Base-by-base conservation (phyloP, 129 eudicot genomes). In the Lonicera japonica region DNA sequence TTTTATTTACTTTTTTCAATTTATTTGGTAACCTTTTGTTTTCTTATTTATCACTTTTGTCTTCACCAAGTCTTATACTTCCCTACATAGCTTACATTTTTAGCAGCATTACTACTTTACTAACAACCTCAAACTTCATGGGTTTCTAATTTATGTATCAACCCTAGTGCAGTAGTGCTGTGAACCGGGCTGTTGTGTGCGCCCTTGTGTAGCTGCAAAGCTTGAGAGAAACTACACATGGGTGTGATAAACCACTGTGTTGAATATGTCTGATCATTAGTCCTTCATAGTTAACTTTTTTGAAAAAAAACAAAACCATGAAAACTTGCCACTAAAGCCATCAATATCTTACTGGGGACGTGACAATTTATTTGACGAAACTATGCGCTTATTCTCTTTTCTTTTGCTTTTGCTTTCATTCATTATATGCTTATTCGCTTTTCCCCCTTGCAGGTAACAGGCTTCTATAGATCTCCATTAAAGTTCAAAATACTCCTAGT, bases 71-170 rank as follows among this genome's bases (percentile, higher is more conserved):
- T 5, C 38, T 62, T 45, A 17, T 39, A 9, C 19, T 5, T 56
- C 25, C 53, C 54, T 4, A n/a, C 46, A 6, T 47, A 47, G 5
- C 53, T 47, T 2, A 47, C 21, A 24, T 53, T 20, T 60, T 54
- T 60, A 55, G 54, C 66, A 41, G 23, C 66, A 62, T 62, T 43
- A 62, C 22, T 41, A 11, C 4, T 14, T 47, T 47, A 14, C n/a
- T 14, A 47, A 47, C n/a, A 47, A 47, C 53, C 13, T 38, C 43
- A 38, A 38, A 5, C n/a, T n/a, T n/a, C n/a, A n/a, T n/a, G n/a
- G n/a, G n/a, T n/a, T n/a, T n/a, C n/a, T n/a, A n/a, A n/a, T n/a
- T n/a, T 29, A 29, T 29, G 36, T 6, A 29, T 1, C 36, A 29
- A 29, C 36, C 36, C 36, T n/a, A n/a, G n/a, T n/a, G n/a, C n/a